Conservation (phyloP, 2,329 filamentous ascomycete species). For the Alternaria sp. region DNA sequence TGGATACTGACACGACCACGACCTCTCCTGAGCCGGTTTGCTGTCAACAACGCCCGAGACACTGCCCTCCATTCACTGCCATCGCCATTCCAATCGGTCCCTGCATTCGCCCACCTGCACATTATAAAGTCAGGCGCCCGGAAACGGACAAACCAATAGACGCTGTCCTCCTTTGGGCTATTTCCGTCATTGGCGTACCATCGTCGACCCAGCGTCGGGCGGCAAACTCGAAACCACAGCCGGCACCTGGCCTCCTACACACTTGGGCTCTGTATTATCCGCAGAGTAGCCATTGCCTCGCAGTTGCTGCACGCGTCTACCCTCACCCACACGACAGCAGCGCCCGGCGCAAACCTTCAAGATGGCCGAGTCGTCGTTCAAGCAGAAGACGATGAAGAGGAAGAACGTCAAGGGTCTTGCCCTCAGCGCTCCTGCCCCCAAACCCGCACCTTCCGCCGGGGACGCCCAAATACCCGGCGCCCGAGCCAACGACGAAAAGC, state of each 20-base stretch:
- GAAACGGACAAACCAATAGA: slow-evolving; percentile 48
- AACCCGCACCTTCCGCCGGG: slow-evolving; percentile 73
- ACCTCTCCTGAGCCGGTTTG: slow-evolving; percentile 27
- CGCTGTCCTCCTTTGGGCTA: slow-evolving; percentile 44
- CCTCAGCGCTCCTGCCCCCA: slow-evolving; percentile 78
- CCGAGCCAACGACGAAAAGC: slow-evolving; percentile 65
- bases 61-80: slow-evolving; percentile 15
- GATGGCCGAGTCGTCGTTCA: slow-evolving; percentile 66
- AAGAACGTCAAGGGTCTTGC: slow-evolving; percentile 98
- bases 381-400: slow-evolving; percentile 87
- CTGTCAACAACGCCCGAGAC: slow-evolving; percentile 27
- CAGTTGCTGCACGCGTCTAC: slow-evolving; percentile 4
- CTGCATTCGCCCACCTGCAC: slow-evolving; percentile 19
- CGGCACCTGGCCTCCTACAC: slow-evolving; percentile 17
- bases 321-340: slow-evolving; percentile 11
- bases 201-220: slow-evolving; percentile 43
- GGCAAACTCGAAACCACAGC: slow-evolving; percentile 44
- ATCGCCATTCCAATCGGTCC: slow-evolving; percentile 29
- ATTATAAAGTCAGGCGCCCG: slow-evolving; percentile 26
- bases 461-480: slow-evolving; percentile 68
- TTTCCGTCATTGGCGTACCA: slow-evolving; percentile 47
- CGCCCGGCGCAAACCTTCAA: slow-evolving; percentile 27
- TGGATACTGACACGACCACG: slow-evolving; percentile 24
- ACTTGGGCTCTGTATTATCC: slow-evolving; percentile 16
- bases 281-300: slow-evolving; percentile 4